These are phyloP conservation scores for Phytophthora sp. DNA, from an alignment of 352 stramenopile species.

Conservation along the genomic window DNA sequence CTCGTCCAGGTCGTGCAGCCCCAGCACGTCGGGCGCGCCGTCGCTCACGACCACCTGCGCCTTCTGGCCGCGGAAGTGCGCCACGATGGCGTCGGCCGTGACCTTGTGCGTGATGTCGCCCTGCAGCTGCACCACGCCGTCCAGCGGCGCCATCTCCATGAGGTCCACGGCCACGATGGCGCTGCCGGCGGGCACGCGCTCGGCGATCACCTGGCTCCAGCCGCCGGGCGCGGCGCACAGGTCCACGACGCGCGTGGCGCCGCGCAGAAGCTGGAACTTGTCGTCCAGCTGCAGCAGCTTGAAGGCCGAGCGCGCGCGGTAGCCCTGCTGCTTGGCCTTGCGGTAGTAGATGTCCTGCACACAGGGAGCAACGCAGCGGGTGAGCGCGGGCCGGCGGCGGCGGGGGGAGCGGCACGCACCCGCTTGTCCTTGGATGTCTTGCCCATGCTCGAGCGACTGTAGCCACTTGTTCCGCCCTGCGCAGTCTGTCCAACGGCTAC, in stretches of 20 bases:
- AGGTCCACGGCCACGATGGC: slow-evolving; percentile 84
- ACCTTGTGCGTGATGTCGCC: slow-evolving; percentile 85
- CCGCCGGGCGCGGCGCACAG: slow-evolving; percentile 84
- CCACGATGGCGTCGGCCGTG: slow-evolving; percentile 77
- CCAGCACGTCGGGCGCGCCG: slow-evolving; percentile 97
- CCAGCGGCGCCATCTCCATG: slow-evolving; percentile 98
- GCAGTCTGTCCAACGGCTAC: slow-evolving; percentile 15
- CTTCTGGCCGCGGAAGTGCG: slow-evolving; percentile 72
- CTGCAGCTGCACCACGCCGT: slow-evolving; percentile 74
- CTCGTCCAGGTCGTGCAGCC: slow-evolving; percentile 82
- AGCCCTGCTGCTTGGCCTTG: slow-evolving; percentile 94
- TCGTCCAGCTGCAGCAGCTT: slow-evolving; percentile 99
- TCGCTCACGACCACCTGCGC: slow-evolving; percentile 99
- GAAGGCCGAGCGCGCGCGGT: slow-evolving; percentile 97
- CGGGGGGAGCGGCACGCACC: slow-evolving; percentile 42
- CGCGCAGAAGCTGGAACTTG: slow-evolving; percentile 95
- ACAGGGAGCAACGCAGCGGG: neutral
- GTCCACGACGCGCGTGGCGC: slow-evolving; percentile 85
- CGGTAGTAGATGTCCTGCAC: slow-evolving; percentile 93
- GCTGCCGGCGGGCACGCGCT: slow-evolving; percentile 56
- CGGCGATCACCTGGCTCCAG: slow-evolving; percentile 87
- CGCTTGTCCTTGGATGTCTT: slow-evolving; percentile 93
- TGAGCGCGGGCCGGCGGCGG: too few relatives aligned
- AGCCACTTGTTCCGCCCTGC: slow-evolving; percentile 19
- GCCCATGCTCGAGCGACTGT: slow-evolving; percentile 58